Base-by-base conservation (phyloP, 1,284 basidiomycete genomes). In the Laetiporus sulphureus region DNA sequence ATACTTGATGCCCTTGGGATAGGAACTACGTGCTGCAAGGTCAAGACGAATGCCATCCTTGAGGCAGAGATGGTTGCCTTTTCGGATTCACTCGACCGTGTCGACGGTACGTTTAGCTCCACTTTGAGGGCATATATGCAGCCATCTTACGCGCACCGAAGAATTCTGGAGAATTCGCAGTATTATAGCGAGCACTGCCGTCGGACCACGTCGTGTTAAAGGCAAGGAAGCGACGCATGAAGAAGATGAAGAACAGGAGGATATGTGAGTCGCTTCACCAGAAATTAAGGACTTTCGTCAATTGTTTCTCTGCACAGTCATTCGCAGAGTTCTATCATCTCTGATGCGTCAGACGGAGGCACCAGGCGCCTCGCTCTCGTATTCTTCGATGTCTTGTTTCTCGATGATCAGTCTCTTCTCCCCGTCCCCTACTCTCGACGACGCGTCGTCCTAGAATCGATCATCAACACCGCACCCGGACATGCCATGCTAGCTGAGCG, bases 11-110 rank as follows among this genome's bases (percentile, higher is more conserved):
- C 85, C 1, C 68, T 93, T 0, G 72, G 74, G 1, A 54, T 86
- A 2, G 55, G 58, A 0, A 18, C 36, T 1, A 2, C 10, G 3
- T 22, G 19, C 5, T 48, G 41, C n/a, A 58, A 52, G 18, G 56
- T 76, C 20, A 62, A 58, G 46, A 58, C 60, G 34, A 76, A 75
- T 44, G 61, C 86, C 23, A 79, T 94, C 15, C 61, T 94, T 0
- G 91, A 95, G 57, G 89, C 89, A 1, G 91, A 95, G 61, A 89
- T 94, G 76, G 80, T 93, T 4, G 80, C 87, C 0, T 93, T 75
- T 59, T 76, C 83, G 36, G 82, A 81, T 20, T 62, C 58, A 0
- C 55, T 58, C 16, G 43, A 66, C 19, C 59, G 62, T 18, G 69
- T 86, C 29, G 80, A 84, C 45, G 83, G 83, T 82, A 84, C 45